Conservation (phyloP, 306 rosid species). For the Ammopiptanthus mongolicus region DNA sequence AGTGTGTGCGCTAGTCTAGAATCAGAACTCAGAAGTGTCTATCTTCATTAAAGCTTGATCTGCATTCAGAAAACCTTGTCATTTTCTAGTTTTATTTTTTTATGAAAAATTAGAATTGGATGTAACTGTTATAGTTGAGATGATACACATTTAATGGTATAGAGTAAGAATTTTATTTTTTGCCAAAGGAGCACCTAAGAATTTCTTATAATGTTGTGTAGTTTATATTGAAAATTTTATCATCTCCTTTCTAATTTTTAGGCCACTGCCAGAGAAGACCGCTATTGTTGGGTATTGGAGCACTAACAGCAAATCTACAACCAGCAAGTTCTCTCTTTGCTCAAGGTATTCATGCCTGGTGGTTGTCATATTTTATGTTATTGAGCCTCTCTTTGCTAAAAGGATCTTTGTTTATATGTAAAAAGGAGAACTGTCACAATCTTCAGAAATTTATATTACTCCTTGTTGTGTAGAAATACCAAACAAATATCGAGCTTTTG, state of each 20-base stretch:
- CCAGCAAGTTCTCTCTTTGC: slow-evolving; percentile 56
- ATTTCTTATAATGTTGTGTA: not conserved
- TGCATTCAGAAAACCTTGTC: not conserved
- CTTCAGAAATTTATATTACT: not conserved
- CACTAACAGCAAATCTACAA: slow-evolving; percentile 52
- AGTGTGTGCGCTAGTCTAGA: too few relatives aligned
- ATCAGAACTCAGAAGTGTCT: not conserved
- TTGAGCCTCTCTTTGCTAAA: not conserved
- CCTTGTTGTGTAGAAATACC: slow-evolving; percentile 51
- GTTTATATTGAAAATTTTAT: not conserved
- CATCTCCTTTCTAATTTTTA: slow-evolving; percentile 18
- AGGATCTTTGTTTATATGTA: not conserved
- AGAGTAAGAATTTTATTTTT: too few relatives aligned
- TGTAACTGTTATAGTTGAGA: too few relatives aligned
- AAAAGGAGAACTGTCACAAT: not conserved
- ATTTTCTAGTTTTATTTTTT: not conserved
- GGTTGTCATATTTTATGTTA: not conserved
- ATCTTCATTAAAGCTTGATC: not conserved
- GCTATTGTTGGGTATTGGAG: slow-evolving; percentile 70
- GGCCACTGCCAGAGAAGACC: slow-evolving; percentile 71
- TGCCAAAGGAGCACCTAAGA: too few relatives aligned
- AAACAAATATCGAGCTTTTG: slow-evolving; percentile 60
- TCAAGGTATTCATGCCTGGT: slow-evolving; percentile 49
- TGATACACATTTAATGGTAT: too few relatives aligned
- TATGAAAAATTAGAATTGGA: not conserved